Base-by-base conservation (phyloP, 2,329 filamentous ascomycete species). In the Fusarium sacchari region DNA sequence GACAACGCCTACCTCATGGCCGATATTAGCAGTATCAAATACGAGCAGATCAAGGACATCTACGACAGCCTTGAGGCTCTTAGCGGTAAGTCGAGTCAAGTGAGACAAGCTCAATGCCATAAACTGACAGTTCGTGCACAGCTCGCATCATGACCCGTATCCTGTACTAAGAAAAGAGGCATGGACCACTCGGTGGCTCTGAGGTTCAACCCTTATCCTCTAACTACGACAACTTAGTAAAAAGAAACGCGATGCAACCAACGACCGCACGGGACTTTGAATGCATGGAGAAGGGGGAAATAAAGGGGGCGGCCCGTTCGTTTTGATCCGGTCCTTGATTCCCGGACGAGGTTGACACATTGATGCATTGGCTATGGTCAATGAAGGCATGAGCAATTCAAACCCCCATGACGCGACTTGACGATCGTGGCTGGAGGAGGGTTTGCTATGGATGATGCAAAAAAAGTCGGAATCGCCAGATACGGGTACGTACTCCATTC, bases 1-100 rank as follows among this genome's bases (percentile, higher is more conserved):
- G 96, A 98, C 88, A 89, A 96, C 74, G 96, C 96, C 26, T 99
- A 99, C 82, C 87, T 99, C 72, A 98, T 99, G 95, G 96, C 96
- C 13, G 96, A 99, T 85, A 93, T 99, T 78, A 97, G 94, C 84
- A 90, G 93, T 71, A 94, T 98, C 77, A 91, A 93, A 79, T 88
- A 90, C 57, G 87, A 87, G 44, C 93, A 97, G 79, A 94, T 98
- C 81, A 95, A 94, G 84, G 91, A 94, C 69, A 90, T 99, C 61
- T 94, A 93, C 76, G 92, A 96, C 76, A 92, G 88, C 78, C 87
- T 99, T 43, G 95, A 98, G 82, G 89, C 88, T 67, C 87, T 98
- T 72, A 91, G 88, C 83, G 95, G 93, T 94, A 88, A 87, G 92
- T 80, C 18, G 26, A 70, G 50, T 28, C 42, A 30, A 55, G 12